Evolutionary conservation across 306 rosid species (phyloP).

Genomic region (Dalbergia cochinchinensis): DNA sequence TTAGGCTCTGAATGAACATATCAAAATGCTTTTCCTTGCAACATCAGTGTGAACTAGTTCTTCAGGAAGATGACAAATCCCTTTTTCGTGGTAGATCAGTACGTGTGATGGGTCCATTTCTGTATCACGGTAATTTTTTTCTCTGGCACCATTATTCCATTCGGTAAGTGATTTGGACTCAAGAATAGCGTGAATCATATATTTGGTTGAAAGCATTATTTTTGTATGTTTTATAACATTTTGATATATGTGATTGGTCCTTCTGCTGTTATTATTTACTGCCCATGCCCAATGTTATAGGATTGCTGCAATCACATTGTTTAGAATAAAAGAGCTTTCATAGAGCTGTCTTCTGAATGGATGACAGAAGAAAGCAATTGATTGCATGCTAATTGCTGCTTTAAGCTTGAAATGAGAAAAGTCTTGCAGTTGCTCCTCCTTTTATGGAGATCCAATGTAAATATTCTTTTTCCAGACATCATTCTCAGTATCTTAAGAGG

Average conservation of each 20-base stretch:
- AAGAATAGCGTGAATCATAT: conserved; percentile 22
- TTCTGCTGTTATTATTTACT: conserved; percentile 4
- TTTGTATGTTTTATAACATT: background rate
- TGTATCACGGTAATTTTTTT: background rate
- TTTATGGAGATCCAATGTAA: conserved; percentile 32
- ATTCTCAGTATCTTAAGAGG: background rate
- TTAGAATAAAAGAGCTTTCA: background rate
- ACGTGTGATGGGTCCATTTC: background rate
- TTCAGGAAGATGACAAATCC: background rate
- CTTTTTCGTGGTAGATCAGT: background rate
- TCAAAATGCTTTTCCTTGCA: background rate
- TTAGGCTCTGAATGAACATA: conserved; percentile 13
- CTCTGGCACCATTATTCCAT: background rate
- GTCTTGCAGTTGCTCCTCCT: background rate
- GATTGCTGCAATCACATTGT: conserved; percentile 22
- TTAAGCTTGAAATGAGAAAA: conserved; percentile 26
- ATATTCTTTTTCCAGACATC: background rate
- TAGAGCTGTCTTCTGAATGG: background rate
- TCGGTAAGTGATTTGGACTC: background rate
- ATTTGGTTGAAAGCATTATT: background rate
- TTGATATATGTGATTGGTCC: background rate
- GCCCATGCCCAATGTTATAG: background rate
- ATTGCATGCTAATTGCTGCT: conserved; percentile 27
- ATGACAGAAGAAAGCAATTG: background rate
- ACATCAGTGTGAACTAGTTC: conserved; percentile 3